Conservation (phyloP, 371 early-diverging fungal genomes). For the Zychaea mexicana region DNA sequence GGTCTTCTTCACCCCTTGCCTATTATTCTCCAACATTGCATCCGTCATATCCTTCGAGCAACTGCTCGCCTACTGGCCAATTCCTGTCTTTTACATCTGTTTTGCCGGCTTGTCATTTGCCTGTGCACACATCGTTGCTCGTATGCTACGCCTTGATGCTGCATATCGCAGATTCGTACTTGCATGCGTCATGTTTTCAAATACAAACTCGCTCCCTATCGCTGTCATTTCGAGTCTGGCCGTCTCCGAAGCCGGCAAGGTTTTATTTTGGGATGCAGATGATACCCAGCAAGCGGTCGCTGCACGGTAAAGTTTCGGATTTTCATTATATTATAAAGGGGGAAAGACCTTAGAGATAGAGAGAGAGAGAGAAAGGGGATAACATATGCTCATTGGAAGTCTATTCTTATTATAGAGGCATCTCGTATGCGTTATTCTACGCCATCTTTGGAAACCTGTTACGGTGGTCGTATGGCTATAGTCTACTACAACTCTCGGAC, state of each 20-base stretch:
- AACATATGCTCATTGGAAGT: conserved; percentile 42
- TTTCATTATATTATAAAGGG: neutral
- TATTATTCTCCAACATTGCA: conserved; percentile 72
- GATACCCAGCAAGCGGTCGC: conserved; percentile 68
- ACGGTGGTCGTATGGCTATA: conserved; percentile 78
- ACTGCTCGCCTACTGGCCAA: conserved; percentile 71
- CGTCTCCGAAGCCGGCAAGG: conserved; percentile 62
- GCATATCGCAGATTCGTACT: conserved; percentile 63
- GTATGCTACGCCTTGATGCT: conserved; percentile 46
- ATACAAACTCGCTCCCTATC: conserved; percentile 76
- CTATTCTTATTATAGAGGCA: conserved; percentile 57
- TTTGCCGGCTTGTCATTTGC: conserved; percentile 22
- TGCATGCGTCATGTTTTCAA: conserved; percentile 70
- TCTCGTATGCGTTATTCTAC: conserved; percentile 76
- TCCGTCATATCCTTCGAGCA: conserved; percentile 61
- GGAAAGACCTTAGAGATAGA: neutral
- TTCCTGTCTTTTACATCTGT: conserved; percentile 68
- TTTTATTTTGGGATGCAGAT: conserved; percentile 57
- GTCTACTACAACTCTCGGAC: conserved; percentile 41
- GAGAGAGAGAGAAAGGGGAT: neutral
- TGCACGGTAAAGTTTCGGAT: conserved; percentile 52
- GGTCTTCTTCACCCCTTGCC: conserved; percentile 69
- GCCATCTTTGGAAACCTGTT: conserved; percentile 75
- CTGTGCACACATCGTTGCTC: conserved; percentile 27
- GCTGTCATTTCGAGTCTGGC: conserved; percentile 73